Evolutionary conservation across 805 yeast species (phyloP).

Genomic region (Sugiyamaella floridensis): DNA sequence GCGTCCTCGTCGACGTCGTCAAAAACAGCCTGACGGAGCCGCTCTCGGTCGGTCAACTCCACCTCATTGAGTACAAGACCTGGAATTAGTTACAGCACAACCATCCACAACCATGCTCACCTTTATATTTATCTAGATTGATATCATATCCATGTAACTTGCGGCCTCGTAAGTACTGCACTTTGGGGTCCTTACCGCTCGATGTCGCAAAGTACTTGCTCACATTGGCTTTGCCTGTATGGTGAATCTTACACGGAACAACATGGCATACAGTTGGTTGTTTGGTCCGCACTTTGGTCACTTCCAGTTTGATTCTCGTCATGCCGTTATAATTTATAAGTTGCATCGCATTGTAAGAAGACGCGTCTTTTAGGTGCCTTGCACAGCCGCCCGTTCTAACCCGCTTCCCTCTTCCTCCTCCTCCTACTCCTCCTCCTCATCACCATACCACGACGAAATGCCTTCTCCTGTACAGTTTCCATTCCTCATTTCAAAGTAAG

Average conservation of each 20-base stretch:
- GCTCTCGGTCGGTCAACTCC: constrained; percentile 2
- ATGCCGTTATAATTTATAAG: not conserved
- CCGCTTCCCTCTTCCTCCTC: too few relatives aligned
- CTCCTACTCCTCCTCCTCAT: not conserved
- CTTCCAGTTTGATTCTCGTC: not conserved
- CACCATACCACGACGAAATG: not conserved
- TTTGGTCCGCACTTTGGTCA: not conserved
- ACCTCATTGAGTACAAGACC: constrained; percentile 13
- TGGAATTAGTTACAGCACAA: not conserved
- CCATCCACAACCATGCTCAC: not conserved
- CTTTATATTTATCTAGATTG: constrained; percentile 11
- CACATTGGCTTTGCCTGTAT: constrained; percentile 23
- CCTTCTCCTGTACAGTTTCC: not conserved
- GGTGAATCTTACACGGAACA: constrained; percentile 24
- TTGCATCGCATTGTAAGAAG: too few relatives aligned
- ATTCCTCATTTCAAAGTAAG: constrained; percentile 8
- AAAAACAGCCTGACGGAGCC: constrained; percentile 1
- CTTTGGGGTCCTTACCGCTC: not conserved
- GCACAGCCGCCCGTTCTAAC: too few relatives aligned
- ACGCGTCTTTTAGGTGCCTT: not conserved
- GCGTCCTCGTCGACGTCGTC: constrained; percentile 5
- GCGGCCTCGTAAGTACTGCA: constrained; percentile 21
- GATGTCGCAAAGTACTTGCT: constrained; percentile 13
- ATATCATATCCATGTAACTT: constrained; percentile 13
- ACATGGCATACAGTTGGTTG: constrained; percentile 18